A percentile compares a stretch with the other conserved stretches of the same genome.
These are phyloP conservation scores for Sphaceloma murrayae DNA, from an alignment of 2,329 filamentous ascomycete species.

Conservation along the genomic window DNA sequence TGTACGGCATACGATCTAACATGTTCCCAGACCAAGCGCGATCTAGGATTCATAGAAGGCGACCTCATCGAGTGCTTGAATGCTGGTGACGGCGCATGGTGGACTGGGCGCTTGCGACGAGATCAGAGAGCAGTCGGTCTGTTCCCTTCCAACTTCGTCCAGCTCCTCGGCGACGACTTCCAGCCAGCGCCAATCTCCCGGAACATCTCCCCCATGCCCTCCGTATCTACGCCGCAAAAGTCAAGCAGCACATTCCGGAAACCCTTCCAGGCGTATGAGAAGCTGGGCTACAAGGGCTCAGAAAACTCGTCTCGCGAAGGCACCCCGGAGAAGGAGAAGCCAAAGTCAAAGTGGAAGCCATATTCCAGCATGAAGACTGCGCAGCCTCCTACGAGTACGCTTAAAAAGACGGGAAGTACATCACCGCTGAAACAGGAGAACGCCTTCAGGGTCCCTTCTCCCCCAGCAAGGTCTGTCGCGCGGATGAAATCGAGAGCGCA, in stretches of 20 bases:
- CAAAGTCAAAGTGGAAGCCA: slow-evolving; percentile 36
- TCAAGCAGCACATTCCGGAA: slow-evolving; percentile 51
- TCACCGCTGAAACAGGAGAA: slow-evolving; percentile 22
- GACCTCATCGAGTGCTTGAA: slow-evolving; percentile 98
- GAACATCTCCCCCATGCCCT: slow-evolving; percentile 42
- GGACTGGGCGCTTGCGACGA: slow-evolving; percentile 84
- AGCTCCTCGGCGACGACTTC: slow-evolving; percentile 76
- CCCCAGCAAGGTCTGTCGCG: slow-evolving; percentile 24
- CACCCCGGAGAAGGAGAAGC: slow-evolving; percentile 24
- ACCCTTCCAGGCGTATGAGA: slow-evolving; percentile 55
- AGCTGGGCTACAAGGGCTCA: slow-evolving; percentile 21
- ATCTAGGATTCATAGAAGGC: slow-evolving; percentile 93
- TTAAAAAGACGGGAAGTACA: slow-evolving; percentile 21
- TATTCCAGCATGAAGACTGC: slow-evolving; percentile 45
- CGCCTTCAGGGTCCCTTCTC: slow-evolving; percentile 27
- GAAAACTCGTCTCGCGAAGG: slow-evolving; percentile 21
- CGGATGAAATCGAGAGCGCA: slow-evolving; percentile 21
- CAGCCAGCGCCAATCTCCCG: slow-evolving; percentile 56
- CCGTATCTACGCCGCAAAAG: slow-evolving; percentile 38
- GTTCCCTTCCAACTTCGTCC: slow-evolving; percentile 96
- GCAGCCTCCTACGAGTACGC: slow-evolving; percentile 28
- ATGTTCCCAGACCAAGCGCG: slow-evolving; percentile 60
- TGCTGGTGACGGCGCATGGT: slow-evolving; percentile 95
- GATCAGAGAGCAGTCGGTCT: slow-evolving; percentile 85
- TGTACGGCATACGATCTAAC: slow-evolving; percentile 22